These are phyloP conservation scores for Saxispiralis lemnorum DNA, from an alignment of 495 filamentous ascomycete species.

Conservation along the genomic window DNA sequence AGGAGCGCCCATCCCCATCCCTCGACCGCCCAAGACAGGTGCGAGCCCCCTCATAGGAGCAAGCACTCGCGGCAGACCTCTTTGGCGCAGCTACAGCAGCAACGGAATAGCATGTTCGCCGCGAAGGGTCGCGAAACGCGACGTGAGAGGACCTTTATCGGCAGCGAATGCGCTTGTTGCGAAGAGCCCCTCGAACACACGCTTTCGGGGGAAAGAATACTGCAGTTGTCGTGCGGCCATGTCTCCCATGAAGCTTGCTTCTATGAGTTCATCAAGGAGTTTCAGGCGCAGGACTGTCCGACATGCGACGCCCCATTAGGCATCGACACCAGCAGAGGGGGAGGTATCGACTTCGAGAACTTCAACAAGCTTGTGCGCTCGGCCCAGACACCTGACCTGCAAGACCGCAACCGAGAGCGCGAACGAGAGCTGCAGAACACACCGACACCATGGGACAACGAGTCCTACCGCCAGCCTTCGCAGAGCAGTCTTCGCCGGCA, in stretches of 20 bases:
- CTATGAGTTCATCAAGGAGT: slow-evolving; percentile 93
- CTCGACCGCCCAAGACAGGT: background rate
- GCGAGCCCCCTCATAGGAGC: background rate
- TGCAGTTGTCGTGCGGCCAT: slow-evolving; percentile 91
- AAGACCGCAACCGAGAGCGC: slow-evolving; percentile 17
- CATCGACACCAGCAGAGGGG: slow-evolving; percentile 84
- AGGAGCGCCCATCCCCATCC: background rate
- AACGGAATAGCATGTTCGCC: slow-evolving; percentile 16
- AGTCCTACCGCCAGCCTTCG: slow-evolving; percentile 24
- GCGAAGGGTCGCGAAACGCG: slow-evolving; percentile 32
- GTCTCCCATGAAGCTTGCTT: slow-evolving; percentile 98
- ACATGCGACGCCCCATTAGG: slow-evolving; percentile 86
- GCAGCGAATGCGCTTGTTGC: slow-evolving; percentile 86
- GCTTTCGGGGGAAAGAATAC: slow-evolving; percentile 77
- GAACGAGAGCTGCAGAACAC: slow-evolving; percentile 32
- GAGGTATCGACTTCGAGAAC: slow-evolving; percentile 52
- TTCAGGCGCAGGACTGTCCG: slow-evolving; percentile 87
- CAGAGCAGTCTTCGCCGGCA: slow-evolving; percentile 17
- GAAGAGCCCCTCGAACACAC: slow-evolving; percentile 97
- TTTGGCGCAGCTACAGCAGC: slow-evolving; percentile 13
- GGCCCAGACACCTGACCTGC: slow-evolving; percentile 49
- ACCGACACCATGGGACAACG: slow-evolving; percentile 41
- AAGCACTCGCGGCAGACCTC: slow-evolving; percentile 6
- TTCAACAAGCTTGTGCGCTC: slow-evolving; percentile 86
- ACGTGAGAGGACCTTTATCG: slow-evolving; percentile 87